phyloP scores from a whole-genome alignment of 352 stramenopile species.

The Phytopythium montanum region DNA sequence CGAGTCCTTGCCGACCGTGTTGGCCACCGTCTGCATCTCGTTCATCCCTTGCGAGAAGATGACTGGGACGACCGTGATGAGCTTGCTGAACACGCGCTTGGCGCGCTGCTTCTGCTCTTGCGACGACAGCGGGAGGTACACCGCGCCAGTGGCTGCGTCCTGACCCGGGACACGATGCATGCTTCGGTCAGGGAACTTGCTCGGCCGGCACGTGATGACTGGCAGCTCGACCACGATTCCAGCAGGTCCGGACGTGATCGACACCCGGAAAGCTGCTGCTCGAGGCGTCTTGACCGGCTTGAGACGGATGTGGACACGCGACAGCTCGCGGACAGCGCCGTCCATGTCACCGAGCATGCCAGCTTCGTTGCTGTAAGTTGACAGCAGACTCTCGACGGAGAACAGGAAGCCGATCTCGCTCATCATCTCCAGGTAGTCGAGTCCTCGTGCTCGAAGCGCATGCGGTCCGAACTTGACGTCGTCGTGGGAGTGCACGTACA shows the following conservation, averaged over 20 bases:
- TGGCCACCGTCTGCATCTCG: conserved; percentile 92
- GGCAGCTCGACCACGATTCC: conserved; percentile 74
- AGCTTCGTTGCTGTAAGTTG: conserved; percentile 80
- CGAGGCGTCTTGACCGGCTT: conserved; percentile 60
- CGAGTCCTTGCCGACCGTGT: conserved; percentile 73
- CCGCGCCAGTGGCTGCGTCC: conserved; percentile 63
- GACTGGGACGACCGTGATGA: conserved; percentile 67
- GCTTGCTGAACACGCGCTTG: conserved; percentile 53
- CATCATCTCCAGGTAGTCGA: conserved; percentile 75
- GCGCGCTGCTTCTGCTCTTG: conserved; percentile 43
- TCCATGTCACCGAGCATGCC: conserved; percentile 86
- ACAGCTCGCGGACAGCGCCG: conserved; percentile 70
- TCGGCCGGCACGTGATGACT: conserved; percentile 51
- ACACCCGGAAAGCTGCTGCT: conserved; percentile 65
- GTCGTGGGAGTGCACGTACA: conserved; percentile 75
- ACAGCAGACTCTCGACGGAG: conserved; percentile 81
- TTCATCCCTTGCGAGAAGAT: conserved; percentile 91
- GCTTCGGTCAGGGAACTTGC: conserved; percentile 34
- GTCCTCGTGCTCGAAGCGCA: conserved; percentile 25
- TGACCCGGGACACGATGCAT: conserved; percentile 81
- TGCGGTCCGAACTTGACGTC: conserved; percentile 31
- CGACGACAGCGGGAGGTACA: conserved; percentile 54
- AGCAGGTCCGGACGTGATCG: conserved; percentile 51
- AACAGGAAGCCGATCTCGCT: conserved; percentile 74
- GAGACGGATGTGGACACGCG: conserved; percentile 63